Evolutionary conservation across 2,329 filamentous ascomycete species (phyloP), one percentile per base, ranked within the genome.

Genomic region (Phialophora tarda): DNA sequence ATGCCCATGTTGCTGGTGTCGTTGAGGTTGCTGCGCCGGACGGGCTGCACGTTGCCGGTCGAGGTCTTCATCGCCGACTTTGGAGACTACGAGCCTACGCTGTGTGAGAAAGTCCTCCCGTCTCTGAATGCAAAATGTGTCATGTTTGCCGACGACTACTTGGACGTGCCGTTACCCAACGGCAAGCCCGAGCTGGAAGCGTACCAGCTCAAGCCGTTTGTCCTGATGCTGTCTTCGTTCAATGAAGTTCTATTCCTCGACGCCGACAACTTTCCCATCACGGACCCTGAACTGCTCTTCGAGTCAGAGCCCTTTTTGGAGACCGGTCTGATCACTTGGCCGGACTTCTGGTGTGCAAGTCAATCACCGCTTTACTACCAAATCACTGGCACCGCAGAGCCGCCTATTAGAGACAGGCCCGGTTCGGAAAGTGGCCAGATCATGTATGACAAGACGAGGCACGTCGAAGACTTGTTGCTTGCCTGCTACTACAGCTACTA

Each of bases 401-500:
- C 79, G 2, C 70, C 76, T 1, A 67, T 78, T 14, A 65, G 71
- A 1, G 69, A 74, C 24, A 74, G 76, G 23, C 59, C 77, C 28
- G 80, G 78, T 21, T 81, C 81, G 14, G 83, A 85, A 73, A 80
- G 82, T 2, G 82, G 84, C 21, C 78, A 85, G 59, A 66, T 86
- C 1, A 71, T 84, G 4, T 76, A 82, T 63, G 81, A 82, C 66
- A 86, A 86, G 68, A 76, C 74, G 6, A 77, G 76, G 0, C 84
- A 86, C 64, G 74, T 75, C 21, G 75, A 78, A 28, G 81, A 80
- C 30, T 76, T 86, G 0, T 73, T 86, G 8, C 79, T 86, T 24
- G 79, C 81, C 26, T 77, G 81, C 0, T 86, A 85, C 74, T 86
- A 86, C 77, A 86, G 85, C 75, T 82, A 82, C 73, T 82, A 83